These are phyloP conservation scores for Blumeria graminis DNA, from an alignment of 2,329 filamentous ascomycete species.

Conservation along the genomic window DNA sequence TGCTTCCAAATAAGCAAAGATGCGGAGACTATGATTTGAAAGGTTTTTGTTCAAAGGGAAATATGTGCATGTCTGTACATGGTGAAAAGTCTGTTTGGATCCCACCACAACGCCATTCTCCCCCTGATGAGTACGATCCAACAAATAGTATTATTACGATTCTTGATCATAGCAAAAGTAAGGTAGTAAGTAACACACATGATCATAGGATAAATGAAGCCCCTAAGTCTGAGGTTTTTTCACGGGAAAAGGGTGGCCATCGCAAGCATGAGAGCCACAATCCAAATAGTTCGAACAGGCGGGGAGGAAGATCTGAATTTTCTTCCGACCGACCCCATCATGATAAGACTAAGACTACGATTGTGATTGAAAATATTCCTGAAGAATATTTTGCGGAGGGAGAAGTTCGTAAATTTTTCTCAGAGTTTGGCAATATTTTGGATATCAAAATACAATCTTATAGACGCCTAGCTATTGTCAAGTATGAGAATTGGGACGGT, in stretches of 20 bases:
- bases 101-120: constrained; percentile 9
- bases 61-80: constrained; percentile 45
- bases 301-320: constrained; percentile 25
- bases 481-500: constrained; percentile 38
- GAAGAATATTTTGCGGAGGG: constrained; percentile 43
- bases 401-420: constrained; percentile 42
- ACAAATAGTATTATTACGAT: constrained; percentile 22
- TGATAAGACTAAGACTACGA: constrained; percentile 37
- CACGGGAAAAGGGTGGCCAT: too few species aligned
- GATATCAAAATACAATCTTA: constrained; percentile 41
- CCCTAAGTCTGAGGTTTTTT: too few species aligned
- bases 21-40: constrained; percentile 51
- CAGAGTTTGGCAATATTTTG: constrained; percentile 41
- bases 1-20: constrained; percentile 15
- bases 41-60: constrained; percentile 45
- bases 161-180: constrained; percentile 5
- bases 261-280: constrained; percentile 1
- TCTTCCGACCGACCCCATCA: constrained; percentile 37
- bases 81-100: constrained; percentile 26
- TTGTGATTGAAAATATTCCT: constrained; percentile 60
- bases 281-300: constrained; percentile 6
- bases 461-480: constrained; percentile 44
- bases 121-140: constrained; percentile 30
- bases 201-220: too few species aligned
- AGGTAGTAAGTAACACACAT: background rate